Evolutionary conservation across 345 rosid species (phyloP), one percentile per base, ranked within the genome.

Genomic region (Sisymbrium altissimum): DNA sequence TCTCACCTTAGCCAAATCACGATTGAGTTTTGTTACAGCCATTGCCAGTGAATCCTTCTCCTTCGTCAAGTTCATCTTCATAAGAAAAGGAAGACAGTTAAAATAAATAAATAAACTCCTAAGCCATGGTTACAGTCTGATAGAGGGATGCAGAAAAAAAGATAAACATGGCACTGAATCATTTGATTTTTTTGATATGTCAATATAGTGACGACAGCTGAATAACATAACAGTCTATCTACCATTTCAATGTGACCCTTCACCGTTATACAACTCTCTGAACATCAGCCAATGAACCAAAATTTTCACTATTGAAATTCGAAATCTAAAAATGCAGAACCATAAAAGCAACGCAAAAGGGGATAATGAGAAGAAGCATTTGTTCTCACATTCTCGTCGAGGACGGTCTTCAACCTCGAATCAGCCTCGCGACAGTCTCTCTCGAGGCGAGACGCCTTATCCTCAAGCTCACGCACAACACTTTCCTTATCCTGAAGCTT

Each of bases 1-100:
- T 35, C 56, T 80, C 76, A 89, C 98, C 97, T 91, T 93, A n/a
- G 91, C 76, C 50, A 91, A 82, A 78, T 94, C 97, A 62, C 96
- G 92, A 61, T 83, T 79, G 54, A 91, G 97, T 78, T 88, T 88
- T 68, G 86, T 88, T 15, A 80, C 89, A 7, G 90, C 83, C 81
- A 81, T 55, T 14, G 87, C 86, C 75, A 95, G 77, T 21, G 91
- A 85, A 81, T 91, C 97, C 11, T 88, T 83, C 63, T 92, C 96
- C 82, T 83, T 84, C 2, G 81, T 71, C 66, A 95, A 85, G 64
- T 85, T 87, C 74, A 69, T 80, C 99, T 95, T 72, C 70, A 70
- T 50, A 30, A 12, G 39, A 70, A 59, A 58, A 32, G 3, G 14
- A 58, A 35, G 38, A 70, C 50, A 64, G 9, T 30, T 14, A 3